Evolutionary conservation across 75 land plant genomes (phyloP), one percentile per base, ranked within the genome.

Genomic region (Gnetum montanum): DNA sequence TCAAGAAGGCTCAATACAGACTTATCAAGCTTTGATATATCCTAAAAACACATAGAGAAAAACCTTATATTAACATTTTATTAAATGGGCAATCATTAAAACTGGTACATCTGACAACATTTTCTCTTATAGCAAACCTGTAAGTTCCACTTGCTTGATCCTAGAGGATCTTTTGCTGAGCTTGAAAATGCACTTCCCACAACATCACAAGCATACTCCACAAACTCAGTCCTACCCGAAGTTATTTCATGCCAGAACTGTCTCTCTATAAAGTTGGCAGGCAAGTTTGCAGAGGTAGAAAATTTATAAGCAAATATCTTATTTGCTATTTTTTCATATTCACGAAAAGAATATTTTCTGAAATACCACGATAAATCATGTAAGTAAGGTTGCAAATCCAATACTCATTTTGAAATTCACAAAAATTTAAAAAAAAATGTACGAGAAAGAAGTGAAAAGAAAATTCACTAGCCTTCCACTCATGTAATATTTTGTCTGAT

Each of bases 161-260:
- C 96, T 54, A 90, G 83, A 23, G 66, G 86, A 65, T 84, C 89
- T 57, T 5, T 57, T 1, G 73, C 66, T 30, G 85, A 81, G 20
- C 70, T 63, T 59, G 96, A 90, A 67, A 90, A 90, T 28, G 96
- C 96, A 80, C 96, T 90, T 26, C 96, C 96, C 66, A 85, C 96
- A 71, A 90, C 74, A 67, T 90, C 96, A 70, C 96, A 84, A 11
- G 90, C 96, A 82, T 90, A 90, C 56, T 90, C 89, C 63, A 90
- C 84, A 62, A 58, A 58, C 54, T 73, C 83, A 4, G 76, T 78
- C 57, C 68, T 90, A 10, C 90, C 90, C 38, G 70, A 68, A 40
- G 71, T 71, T 44, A 90, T 79, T 75, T 90, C 96, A 43, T 72
- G 74, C 96, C 96, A 90, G 65, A 90, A 90, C 58, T 85, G 84